phyloP scores from a whole-genome alignment of 2,329 filamentous ascomycete genomes.

The Arthroderma sp. region DNA sequence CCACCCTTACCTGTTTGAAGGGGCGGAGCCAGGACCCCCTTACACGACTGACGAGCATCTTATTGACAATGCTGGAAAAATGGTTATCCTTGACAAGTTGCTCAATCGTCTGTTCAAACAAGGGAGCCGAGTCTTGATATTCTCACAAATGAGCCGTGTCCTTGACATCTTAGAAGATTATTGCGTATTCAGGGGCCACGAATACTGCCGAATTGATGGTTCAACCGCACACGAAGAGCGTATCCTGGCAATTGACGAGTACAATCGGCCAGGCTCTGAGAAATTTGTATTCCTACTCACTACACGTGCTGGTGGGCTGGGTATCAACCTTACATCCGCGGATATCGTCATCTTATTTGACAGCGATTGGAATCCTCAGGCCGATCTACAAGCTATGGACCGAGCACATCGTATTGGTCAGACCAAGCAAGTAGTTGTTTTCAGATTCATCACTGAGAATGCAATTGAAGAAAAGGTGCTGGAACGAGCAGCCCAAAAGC shows the following conservation, averaged over 20 bases:
- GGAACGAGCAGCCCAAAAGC: conserved; percentile 89
- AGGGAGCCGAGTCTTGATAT: conserved; percentile 92
- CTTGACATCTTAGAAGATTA: conserved; percentile 97
- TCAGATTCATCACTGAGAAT: conserved; percentile 93
- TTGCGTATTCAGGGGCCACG: conserved; percentile 86
- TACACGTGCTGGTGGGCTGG: conserved; percentile 85
- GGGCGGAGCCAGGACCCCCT: conserved; percentile 88
- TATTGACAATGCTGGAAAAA: conserved; percentile 87
- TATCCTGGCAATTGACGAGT: conserved; percentile 94
- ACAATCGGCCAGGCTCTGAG: conserved; percentile 90
- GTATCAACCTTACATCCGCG: conserved; percentile 89
- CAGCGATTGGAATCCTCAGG: conserved; percentile 98
- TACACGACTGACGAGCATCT: conserved; percentile 98
- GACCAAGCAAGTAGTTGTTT: conserved; percentile 94
- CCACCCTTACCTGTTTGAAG: conserved; percentile 95
- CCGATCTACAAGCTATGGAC: conserved; percentile 97
- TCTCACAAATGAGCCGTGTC: conserved; percentile 97
- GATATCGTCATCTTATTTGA: conserved; percentile 96
- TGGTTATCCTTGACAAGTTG: conserved; percentile 91
- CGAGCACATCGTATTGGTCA: conserved; percentile 96
- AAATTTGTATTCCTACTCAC: conserved; percentile 95
- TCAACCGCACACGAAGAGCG: conserved; percentile 94
- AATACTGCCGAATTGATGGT: conserved; percentile 96
- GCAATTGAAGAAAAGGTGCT: conserved; percentile 98
- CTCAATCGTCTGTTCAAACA: conserved; percentile 70